A percentile compares a stretch with the other conserved stretches of the same genome.
These are phyloP conservation scores for Fagopyrum homotropicum DNA, from an alignment of 148 eudicot species.

Conservation along the genomic window DNA sequence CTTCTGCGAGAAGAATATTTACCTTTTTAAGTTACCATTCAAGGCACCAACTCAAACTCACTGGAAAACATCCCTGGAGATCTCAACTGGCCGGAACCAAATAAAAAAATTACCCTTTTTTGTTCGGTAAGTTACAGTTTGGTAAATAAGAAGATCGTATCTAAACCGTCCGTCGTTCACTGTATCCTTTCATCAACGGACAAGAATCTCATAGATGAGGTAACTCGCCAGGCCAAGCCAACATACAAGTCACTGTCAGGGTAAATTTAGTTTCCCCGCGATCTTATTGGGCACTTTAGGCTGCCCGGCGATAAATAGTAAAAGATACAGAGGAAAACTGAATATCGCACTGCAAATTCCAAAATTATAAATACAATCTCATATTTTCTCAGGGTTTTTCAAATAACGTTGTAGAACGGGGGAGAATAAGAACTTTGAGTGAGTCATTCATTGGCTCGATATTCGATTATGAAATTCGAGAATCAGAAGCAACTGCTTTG, in stretches of 20 bases:
- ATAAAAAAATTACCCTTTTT: neutral
- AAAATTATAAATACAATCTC: neutral
- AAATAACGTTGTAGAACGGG: neutral
- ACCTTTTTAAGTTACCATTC: neutral
- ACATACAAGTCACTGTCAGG: neutral
- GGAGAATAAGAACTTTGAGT: neutral
- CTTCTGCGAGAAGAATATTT: neutral
- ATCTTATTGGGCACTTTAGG: neutral
- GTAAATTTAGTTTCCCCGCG: neutral
- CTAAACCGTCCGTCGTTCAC: neutral
- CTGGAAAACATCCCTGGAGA: neutral
- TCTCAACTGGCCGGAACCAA: neutral
- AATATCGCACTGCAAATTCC: neutral
- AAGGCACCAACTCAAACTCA: neutral
- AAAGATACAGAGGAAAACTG: neutral
- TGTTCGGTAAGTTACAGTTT: neutral
- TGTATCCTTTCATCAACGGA: neutral
- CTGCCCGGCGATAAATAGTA: neutral
- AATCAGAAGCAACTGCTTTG: constrained; percentile 3
- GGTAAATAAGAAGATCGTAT: neutral
- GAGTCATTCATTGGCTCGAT: neutral
- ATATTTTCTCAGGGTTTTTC: neutral
- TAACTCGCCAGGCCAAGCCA: neutral
- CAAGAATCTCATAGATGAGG: neutral
- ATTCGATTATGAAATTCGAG: constrained; percentile 7